Base-by-base conservation (phyloP, 768 basidiomycete genomes). In the Suillus subalutaceus region DNA sequence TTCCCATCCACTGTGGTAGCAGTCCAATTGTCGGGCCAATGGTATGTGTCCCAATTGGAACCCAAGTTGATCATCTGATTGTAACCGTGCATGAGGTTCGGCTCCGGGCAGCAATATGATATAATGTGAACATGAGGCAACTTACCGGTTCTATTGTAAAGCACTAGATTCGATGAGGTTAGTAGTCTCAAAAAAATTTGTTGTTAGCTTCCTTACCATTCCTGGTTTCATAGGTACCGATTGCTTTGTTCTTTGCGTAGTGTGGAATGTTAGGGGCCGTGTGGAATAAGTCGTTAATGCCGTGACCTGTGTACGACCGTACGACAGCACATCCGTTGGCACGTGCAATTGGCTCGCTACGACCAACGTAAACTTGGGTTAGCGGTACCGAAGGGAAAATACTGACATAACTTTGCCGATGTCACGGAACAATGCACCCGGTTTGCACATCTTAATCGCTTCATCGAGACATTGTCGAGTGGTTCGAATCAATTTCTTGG, bases 21-120 rank as follows among this genome's bases (percentile, higher is more conserved):
- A 3, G 97, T 99, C 97, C 97, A 99, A 73, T 94, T 90, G 76
- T 97, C 95, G 40, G 91, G 90, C 96, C 96, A 95, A 74, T 95
- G 93, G 26, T 89, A 82, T 63, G 88, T 86, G 38, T 86, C 86
- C 88, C 90, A 92, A 68, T 83, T 87, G 62, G 84, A 83, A 6
- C 96, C 96, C 23, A 94, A 77, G 76, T 98, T 98, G 70, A 97
- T 89, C 96, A 98, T 98, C 87, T 97, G 18, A 41, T 60, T 12
- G 77, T 62, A 72, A 71, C 59, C 64, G 16, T 44, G 65, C 66
- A 67, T 44, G 59, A 65, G 56, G 41, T 4, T 60, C 59, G 59
- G 59, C 59, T 32, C 59, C 59, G 41, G 41, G 50, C n/a, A 41
- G 44, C 58, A 9, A 20, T 40, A 56, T 62, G 38, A 6, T 50